Percentiles rank a stretch among this genome's conserved stretches.
Evolutionary conservation across 2,329 filamentous ascomycete genomes (phyloP).

Genomic region (Colletotrichum filicis): DNA sequence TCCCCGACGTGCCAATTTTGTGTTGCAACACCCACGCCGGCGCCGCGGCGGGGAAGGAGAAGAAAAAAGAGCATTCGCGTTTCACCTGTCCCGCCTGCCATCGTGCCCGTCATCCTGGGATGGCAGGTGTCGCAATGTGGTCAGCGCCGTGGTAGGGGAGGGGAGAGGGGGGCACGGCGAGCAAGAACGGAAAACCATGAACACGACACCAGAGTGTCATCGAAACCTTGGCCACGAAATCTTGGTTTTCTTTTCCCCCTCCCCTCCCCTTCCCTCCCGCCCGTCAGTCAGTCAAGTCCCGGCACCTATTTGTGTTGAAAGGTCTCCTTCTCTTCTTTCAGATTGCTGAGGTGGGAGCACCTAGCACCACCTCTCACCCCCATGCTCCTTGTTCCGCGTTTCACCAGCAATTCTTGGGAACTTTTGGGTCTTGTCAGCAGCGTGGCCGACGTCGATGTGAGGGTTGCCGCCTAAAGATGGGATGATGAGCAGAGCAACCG

Average conservation of each 20-base stretch:
- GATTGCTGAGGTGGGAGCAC: background rate
- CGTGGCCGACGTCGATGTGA: background rate
- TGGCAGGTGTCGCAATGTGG: slow-evolving; percentile 20
- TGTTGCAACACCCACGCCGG: background rate
- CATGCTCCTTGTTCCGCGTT: background rate
- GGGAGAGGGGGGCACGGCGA: background rate
- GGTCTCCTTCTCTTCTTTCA: background rate
- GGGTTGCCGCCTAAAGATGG: background rate
- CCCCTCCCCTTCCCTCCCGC: background rate
- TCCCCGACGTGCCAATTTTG: background rate
- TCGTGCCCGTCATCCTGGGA: slow-evolving; percentile 27
- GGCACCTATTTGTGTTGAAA: background rate
- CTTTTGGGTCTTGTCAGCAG: background rate
- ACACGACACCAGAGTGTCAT: background rate
- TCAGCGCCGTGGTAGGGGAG: background rate
- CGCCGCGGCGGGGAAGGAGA: background rate
- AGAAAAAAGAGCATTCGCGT: background rate
- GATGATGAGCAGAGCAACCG: background rate
- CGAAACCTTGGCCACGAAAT: slow-evolving; percentile 6
- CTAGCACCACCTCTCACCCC: background rate
- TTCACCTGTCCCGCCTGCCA: slow-evolving; percentile 19
- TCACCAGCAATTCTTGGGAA: background rate
- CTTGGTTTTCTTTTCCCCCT: background rate
- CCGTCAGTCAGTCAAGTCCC: background rate
- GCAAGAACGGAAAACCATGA: background rate